Evolutionary conservation across 495 filamentous ascomycete species (phyloP), one percentile per base, ranked within the genome.

Genomic region (Aspergillus coremiiformis): DNA sequence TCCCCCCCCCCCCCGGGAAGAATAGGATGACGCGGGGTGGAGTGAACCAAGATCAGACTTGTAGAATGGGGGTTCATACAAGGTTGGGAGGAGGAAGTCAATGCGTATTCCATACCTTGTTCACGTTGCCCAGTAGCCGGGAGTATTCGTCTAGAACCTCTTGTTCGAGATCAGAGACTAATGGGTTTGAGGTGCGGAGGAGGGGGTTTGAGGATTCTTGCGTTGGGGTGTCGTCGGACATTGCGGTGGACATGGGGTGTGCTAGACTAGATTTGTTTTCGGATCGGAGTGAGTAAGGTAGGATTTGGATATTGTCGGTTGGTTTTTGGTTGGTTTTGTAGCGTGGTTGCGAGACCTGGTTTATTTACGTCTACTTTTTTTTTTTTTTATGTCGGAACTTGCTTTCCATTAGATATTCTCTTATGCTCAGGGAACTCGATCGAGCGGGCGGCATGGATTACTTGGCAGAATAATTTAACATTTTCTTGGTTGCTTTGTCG

Each of bases 61-160:
- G n/a, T 22, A 27, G 24, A 5, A 3, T 44, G 41, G 19, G 20
- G 26, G 41, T 7, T n/a, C 39, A 11, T 20, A 32, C 15, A 27
- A 21, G 39, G 5, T 27, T 30, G 11, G 17, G 42, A 10, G n/a
- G n/a, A n/a, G n/a, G n/a, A n/a, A n/a, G n/a, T 44, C 32, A 35
- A 20, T 21, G 21, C 3, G 47, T 21, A 8, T 45, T 26, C 6
- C 53, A 33, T 67, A 92, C 93, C 74, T 84, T 86, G 62, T 96
- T 95, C 74, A 97, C 85, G 63, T 96, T 97, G 59, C 85, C 83
- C 1, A 92, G 79, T 21, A 98, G 70, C 19, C 86, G 82, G 49
- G 90, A 76, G 61, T 98, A 98, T 69, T 96, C 93, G 33, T 96
- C 89, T 0, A 98, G 76, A 1, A 98, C 84, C 65, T 96, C 90